Evolutionary conservation across 257 asterid species (phyloP), one percentile per base, ranked within the genome.

Genomic region (Capsicum baccatum): DNA sequence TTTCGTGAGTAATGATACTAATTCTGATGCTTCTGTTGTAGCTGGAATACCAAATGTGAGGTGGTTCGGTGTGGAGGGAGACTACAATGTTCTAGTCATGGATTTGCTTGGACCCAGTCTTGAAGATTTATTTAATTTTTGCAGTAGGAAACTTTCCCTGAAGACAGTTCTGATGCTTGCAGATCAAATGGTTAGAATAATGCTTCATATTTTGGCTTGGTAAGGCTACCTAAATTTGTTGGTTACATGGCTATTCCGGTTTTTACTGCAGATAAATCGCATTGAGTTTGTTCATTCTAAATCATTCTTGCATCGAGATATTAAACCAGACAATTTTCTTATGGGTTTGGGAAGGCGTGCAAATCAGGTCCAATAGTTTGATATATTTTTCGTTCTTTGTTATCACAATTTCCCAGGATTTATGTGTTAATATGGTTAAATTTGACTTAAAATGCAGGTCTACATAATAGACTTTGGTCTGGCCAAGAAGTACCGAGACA

Each of bases 291-390:
- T 97, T 87, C 99, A 97, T 84, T 88, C 95, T 19, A 97, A 97
- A 86, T 95, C 98, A 83, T 97, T 97, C 92, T 89, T 97, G 79
- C 99, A 95, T 86, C 95, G 99, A 55, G 99, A 97, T 89, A 95
- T 95, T 90, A 97, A 97, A 89, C 99, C 99, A 17, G 99, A 97
- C 92, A 97, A 97, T 90, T 97, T 97, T 86, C 97, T 97, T 83
- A 95, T 97, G 99, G 99, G 99, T 80, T 89, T 97, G 92, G 99
- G 98, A 80, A 88, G 98, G 70, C 98, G 98, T 79, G 99, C 99
- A 80, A 92, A 95, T 84, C 99, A 95, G 98, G 99, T 97, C 66
- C 83, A 14, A 8, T 59, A 69, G 73, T 55, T 58, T 54, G 59
- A 14, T 78, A 52, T 26, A 84, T 79, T 57, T 3, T 81, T 14